Base-by-base conservation (phyloP, 768 basidiomycete species). In the Suillus paluster region DNA sequence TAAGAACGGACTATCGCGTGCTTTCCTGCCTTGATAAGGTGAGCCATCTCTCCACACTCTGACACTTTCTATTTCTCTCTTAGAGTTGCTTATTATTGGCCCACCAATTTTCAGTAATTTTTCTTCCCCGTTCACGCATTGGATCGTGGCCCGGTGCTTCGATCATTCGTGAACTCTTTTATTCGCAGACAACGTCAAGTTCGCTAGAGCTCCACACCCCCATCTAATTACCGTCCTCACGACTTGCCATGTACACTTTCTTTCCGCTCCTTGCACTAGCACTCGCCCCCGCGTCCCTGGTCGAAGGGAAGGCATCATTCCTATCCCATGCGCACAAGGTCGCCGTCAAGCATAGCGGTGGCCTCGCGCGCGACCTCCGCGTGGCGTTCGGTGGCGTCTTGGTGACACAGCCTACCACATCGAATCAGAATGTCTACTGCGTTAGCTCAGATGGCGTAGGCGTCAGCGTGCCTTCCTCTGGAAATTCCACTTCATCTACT, bases 301-400 rank as follows among this genome's bases (percentile, higher is more conserved):
- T 57, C 61, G 66, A 63, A 59, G 75, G 69, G 59, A 70, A 64
- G 63, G 61, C 49, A 33, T 71, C 56, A 63, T 82, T 68, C 75
- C 76, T 66, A 75, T 82, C 67, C 54, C 79, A 75, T 36, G 79
- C 82, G 36, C 89, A 89, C 69, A 78, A 77, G 33, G 77, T 79
- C 61, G 88, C 89, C 34, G 71, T 83, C 48, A 81, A 79, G 60
- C 84, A 84, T 60, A 91, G 88, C 45, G 81, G 83, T 52, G 81
- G 74, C 59, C 78, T 93, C 33, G 88, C 90, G 19, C 81, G 81
- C 59, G 91, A 93, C 72, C 79, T 93, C 60, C 87, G 90, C 33
- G 68, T 86, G 38, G 88, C 87, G 14, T 86, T 92, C 68, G 75
- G 81, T 23, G 79, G 82, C 25, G 75, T 88, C 27, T 77, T 88